Evolutionary conservation across 2,329 filamentous ascomycete species (phyloP), one percentile per base, ranked within the genome.

Genomic region (Sordariomycetes sp.): DNA sequence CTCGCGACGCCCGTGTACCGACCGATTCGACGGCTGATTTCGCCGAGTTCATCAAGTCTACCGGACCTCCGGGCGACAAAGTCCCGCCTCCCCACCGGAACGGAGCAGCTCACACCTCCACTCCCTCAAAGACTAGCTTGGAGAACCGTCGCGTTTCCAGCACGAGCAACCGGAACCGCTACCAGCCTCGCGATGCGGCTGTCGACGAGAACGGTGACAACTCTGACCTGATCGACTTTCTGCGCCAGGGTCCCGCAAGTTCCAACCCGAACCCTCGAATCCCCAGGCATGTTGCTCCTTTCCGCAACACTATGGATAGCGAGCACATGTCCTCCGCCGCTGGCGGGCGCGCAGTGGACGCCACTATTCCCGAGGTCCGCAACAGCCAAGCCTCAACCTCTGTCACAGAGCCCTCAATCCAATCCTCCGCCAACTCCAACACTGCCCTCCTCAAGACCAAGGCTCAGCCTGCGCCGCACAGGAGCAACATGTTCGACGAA

Each of bases 211-310:
- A 76, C 33, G 39, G 33, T 14, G 79, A 80, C 43, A 93, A 80
- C 37, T 83, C 85, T 10, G 92, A 95, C 40, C 64, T 98, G 38
- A 94, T 95, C 44, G 88, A 96, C 53, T 96, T 98, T 55, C 93
- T 98, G 43, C 80, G 88, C 30, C 80, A 86, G 51, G 90, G 88
- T 1, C 87, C 87, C 4, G 81, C 84, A 0, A 70, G 63, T 40
- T 53, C 63, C 29, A 61, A 65, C 21, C 68, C 66, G 28, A 72
- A 73, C 41, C 83, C 78, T 38, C 78, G 85, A 17, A 92, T 93
- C 41, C 82, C 86, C 27, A 79, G 84, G 14, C 75, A 74, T n/a
- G 79, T 92, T 10, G 86, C 87, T 8, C 86, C 87, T 2, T 94
- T 93, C 64, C 73, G 86, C 35, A 79, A 72, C 23, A 90, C 86